Percentiles rank a stretch among this genome's conserved stretches.
These are phyloP conservation scores for Cladorrhinum samala DNA, from an alignment of 495 filamentous ascomycete species.

Conservation along the genomic window DNA sequence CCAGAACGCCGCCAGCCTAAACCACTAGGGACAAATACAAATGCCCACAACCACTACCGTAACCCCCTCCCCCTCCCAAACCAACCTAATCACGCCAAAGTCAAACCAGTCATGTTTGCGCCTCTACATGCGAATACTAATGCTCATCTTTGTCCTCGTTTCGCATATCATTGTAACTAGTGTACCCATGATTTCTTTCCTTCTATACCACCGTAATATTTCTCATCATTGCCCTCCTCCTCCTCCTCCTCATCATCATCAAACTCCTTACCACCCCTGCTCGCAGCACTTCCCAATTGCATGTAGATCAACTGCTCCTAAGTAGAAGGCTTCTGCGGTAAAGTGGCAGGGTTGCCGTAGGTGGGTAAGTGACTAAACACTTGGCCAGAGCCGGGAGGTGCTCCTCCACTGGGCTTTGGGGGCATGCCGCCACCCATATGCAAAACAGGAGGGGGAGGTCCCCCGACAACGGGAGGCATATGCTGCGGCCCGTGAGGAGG, in stretches of 20 bases:
- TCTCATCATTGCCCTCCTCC: no score
- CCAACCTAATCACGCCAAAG: no score
- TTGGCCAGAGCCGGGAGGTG: conserved; percentile 28
- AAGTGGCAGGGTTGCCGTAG: conserved; percentile 50
- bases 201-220: no score
- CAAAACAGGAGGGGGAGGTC: conserved; percentile 20
- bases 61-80: no score
- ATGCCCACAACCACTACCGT: background rate
- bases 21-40: background rate
- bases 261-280: background rate
- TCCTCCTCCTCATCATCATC: background rate
- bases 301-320: conserved; percentile 16
- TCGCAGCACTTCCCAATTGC: background rate
- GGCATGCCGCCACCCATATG: conserved; percentile 17
- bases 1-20: background rate
- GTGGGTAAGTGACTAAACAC: conserved; percentile 44
- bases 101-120: no score
- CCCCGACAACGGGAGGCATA: conserved; percentile 25
- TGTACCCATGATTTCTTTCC: no score
- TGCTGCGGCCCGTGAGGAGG: conserved; percentile 17
- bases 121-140: no score
- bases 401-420: conserved; percentile 26
- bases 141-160: no score
- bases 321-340: conserved; percentile 51
- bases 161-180: no score